A percentile compares a stretch with the other conserved stretches of the same genome.
phyloP scores from a whole-genome alignment of 169 alveolate species.

The Plasmodium cynomolgi region DNA sequence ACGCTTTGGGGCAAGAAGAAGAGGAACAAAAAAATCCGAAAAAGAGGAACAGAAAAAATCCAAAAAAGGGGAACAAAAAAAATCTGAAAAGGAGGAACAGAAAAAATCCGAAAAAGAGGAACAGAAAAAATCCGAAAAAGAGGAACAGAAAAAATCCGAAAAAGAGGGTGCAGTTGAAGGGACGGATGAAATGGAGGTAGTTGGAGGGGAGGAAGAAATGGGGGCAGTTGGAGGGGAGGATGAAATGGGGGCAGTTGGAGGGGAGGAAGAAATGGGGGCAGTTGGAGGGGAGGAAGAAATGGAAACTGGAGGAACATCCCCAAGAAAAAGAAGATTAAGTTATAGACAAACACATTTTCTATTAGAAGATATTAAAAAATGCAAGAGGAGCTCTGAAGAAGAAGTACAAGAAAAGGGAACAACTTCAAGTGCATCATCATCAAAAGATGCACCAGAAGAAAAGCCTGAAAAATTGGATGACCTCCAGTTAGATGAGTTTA shows the following conservation, averaged over 20 bases:
- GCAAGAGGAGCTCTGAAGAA: not conserved
- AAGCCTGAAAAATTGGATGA: not conserved
- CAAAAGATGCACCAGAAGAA: not conserved
- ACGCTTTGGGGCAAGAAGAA: not conserved
- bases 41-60: not conserved
- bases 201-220: not conserved
- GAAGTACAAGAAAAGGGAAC: not conserved
- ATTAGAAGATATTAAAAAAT: not conserved
- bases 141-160: not conserved
- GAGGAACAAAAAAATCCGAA: not conserved
- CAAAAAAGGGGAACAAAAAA: not conserved
- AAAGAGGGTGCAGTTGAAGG: not conserved
- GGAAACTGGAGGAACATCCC: not conserved
- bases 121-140: no score
- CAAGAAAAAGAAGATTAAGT: not conserved
- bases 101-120: not conserved
- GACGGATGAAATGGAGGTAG: not conserved
- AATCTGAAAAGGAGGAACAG: no score
- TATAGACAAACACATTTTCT: not conserved
- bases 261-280: not conserved
- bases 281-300: not conserved
- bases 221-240: not conserved
- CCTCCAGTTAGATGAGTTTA: not conserved
- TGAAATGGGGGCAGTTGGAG: not conserved
- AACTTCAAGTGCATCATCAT: not conserved